Evolutionary conservation across 2,329 filamentous ascomycete genomes (phyloP), one percentile per base, ranked within the genome.

Genomic region (Davidsoniella neocaledoniae): DNA sequence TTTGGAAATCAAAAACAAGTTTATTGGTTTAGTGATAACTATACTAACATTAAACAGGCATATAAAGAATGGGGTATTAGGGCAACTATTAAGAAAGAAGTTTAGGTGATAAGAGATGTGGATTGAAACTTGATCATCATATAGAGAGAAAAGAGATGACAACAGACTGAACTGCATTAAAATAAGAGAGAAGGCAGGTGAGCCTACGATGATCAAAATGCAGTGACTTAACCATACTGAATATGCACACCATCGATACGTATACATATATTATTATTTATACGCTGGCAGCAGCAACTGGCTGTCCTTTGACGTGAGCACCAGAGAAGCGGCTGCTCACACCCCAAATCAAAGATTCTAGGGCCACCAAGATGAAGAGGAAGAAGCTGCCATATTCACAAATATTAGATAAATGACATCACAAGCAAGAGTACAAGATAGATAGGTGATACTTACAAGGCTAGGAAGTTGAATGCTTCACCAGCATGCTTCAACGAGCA

Each of bases 391-490:
- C n/a, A 21, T n/a, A 36, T 23, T 4, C 12, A 33, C 29, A n/a
- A 7, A 39, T 43, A 40, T 49, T 46, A 51, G 43, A 19, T 33
- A n/a, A n/a, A 10, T 21, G n/a, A 7, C 4, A 8, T 29, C 8
- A 16, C 23, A 33, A 8, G 26, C 29, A 17, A 38, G 19, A 16
- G 19, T n/a, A n/a, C 10, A 25, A 17, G 23, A 29, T 10, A 33
- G 21, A 26, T 21, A 12, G 40, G 8, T 37, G 36, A 16, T 14
- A 49, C 58, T 56, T 45, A 59, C 58, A 59, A 59, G 36, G 53
- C 55, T 12, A 60, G 8, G 44, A 59, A 58, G 40, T 53, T 56
- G 40, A 60, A 60, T 1, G 56, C 55, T 36, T 55, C 54, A 14
- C 55, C 53, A 3, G 58, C 50, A 38, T 55, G 54, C 52, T 59